A percentile compares a stretch with the other conserved stretches of the same genome.
phyloP scores from a whole-genome alignment of 2,329 filamentous ascomycete genomes.

The Tolypocladium tundrense region DNA sequence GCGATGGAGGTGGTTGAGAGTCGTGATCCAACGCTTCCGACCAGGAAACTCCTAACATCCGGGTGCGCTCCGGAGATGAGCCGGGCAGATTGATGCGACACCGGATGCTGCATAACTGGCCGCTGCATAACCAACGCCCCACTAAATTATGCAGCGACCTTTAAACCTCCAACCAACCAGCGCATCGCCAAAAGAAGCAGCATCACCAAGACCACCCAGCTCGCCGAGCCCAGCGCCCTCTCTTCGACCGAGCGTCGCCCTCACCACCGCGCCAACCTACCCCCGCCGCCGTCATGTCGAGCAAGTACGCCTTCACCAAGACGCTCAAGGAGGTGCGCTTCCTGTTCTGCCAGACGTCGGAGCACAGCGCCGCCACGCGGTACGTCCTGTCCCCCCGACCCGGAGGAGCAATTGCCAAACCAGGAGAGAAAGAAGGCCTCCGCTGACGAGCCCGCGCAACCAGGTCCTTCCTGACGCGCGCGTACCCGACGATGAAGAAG shows the following conservation, averaged over 20 bases:
- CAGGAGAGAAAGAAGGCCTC: too few species aligned
- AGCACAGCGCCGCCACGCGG: slow-evolving; percentile 83
- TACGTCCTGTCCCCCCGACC: slow-evolving; percentile 30
- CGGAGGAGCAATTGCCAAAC: too few species aligned
- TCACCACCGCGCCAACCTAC: not conserved
- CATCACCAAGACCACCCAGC: not conserved
- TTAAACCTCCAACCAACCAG: not conserved
- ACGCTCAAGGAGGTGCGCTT: slow-evolving; percentile 92
- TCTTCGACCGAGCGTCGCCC: not conserved
- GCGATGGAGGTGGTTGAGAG: not conserved
- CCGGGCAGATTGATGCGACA: not conserved
- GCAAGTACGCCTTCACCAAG: slow-evolving; percentile 86
- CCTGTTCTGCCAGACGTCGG: slow-evolving; percentile 89
- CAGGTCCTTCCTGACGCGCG: slow-evolving; percentile 80
- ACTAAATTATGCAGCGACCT: not conserved
- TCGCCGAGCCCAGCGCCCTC: not conserved
- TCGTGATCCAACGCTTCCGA: not conserved
- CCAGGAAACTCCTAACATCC: not conserved
- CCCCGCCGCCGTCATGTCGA: slow-evolving; percentile 56
- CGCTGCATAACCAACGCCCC: not conserved
- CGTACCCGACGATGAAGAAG: slow-evolving; percentile 99
- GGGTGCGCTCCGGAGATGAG: not conserved
- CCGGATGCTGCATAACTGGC: not conserved
- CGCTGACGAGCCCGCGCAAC: not conserved
- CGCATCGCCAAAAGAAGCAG: not conserved